Base-by-base conservation (phyloP, 176 grass and related monocot species). In the Alloteropsis semialata region DNA sequence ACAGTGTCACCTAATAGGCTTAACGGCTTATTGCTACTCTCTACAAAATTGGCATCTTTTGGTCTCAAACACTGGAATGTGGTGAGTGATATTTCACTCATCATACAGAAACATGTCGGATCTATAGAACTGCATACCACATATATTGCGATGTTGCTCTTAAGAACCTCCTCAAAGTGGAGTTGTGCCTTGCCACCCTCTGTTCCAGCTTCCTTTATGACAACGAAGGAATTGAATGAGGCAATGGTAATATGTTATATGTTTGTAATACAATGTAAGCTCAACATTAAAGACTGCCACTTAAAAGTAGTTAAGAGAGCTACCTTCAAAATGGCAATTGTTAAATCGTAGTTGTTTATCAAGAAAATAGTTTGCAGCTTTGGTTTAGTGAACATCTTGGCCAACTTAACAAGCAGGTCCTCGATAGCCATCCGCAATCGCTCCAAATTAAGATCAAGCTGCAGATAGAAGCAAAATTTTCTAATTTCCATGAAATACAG, bases 321-420 rank as follows among this genome's bases (percentile, higher is more conserved):
- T 83, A 93, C 96, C 96, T 95, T 95, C 58, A 98, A 83, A 79
- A 98, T 85, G 19, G 91, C 54, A 91, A 95, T 98, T 42, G 85
- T 99, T 87, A 99, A 88, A 84, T 99, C 96, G 81, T 99, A 93
- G 70, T 99, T 99, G 87, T 99, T 99, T 83, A 99, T 99, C 60
- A 99, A 69, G 81, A 96, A 96, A 80, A 99, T 85, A 61, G 93
- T 96, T 81, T 99, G 96, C 58, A 92, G 78, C 85, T 99, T 96
- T 10, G 89, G 91, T 77, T 96, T 96, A 42, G 48, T 46, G 72
- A 93, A 96, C 85, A 92, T 82, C 84, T 94, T 96, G 49, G 96
- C 93, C 87, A 99, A 87, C 58, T 99, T 99, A 81, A 90, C 84
- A 76, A 96, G 89, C 83, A 96, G 86, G 49, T 99, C 96, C 82